Conservation (phyloP, 805 yeast genomes). For the Jamesozyma rosinii region DNA sequence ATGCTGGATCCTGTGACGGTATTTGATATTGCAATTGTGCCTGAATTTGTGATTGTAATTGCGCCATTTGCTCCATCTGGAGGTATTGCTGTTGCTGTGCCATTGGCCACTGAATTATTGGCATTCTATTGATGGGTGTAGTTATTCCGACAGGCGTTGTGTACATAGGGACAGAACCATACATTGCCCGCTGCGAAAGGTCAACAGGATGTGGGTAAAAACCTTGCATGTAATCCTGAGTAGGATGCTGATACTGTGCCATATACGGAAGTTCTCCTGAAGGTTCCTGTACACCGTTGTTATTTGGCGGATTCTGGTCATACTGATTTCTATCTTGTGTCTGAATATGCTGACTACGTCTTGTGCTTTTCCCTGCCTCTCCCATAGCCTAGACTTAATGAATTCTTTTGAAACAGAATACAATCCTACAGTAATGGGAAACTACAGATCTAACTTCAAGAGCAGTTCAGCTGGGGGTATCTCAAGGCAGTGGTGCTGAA, state of each 20-base stretch:
- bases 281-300: background rate
- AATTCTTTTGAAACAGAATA: too few species aligned
- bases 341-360: background rate
- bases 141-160: constrained; percentile 3
- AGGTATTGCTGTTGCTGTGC: constrained; percentile 1
- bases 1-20: too few species aligned
- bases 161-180: too few species aligned
- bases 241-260: background rate
- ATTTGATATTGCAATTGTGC: too few species aligned
- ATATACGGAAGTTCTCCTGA: background rate
- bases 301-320: background rate
- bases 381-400: background rate
- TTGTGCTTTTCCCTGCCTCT: background rate
- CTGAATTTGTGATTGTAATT: background rate
- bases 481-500: too few species aligned
- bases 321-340: background rate
- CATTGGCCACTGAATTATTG: background rate
- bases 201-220: background rate
- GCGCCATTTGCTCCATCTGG: constrained; percentile 1
- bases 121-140: background rate
- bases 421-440: too few species aligned
- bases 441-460: too few species aligned
- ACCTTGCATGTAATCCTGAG: background rate
- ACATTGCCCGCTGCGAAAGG: too few species aligned
- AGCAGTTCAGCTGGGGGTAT: too few species aligned